Evolutionary conservation across 495 filamentous ascomycete species (phyloP), one percentile per base, ranked within the genome.

Genomic region (Aspergillus sclerotioniger): DNA sequence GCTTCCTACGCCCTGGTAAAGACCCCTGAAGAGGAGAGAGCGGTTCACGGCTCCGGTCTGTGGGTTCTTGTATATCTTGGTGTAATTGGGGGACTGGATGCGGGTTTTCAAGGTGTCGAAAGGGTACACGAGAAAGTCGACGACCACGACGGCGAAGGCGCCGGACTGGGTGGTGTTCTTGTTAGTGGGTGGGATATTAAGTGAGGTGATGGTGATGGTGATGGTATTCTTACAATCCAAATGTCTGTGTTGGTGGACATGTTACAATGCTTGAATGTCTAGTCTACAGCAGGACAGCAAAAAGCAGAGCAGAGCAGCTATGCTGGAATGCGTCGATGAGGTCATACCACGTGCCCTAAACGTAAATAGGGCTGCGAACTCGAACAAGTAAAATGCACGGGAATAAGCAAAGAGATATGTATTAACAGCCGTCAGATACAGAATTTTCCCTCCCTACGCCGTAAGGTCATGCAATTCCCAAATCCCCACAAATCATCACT

Each of bases 1-100:
- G 65, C 89, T 92, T 51, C 91, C 90, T 8, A 96, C 82, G 5
- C 92, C 92, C 71, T 96, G 92, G 63, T 96, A 96, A 13, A 96
- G 62, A 0, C 92, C 92, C 6, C 80, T 77, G 56, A 92, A 90
- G 6, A 91, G 76, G 0, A 82, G 65, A 29, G 77, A 67, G 37
- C 80, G 70, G 35, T 80, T 84, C 21, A 86, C 68, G 2, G 76
- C 74, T 19, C 80, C 75, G 13, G 77, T 83, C 0, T 79, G 71
- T 9, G 73, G 71, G 68, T 84, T 62, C 49, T 75, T 81, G 69
- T 88, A 92, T 12, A 85, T 79, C 1, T 74, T 73, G 39, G 76
- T 77, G 60, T 90, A 92, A 59, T 89, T 80, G 6, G 84, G 86
- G 15, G 87, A 89, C 63, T 97, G 92, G 28, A 92, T 80, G 15